Percentiles rank a stretch among this genome's conserved stretches.
Conservation (phyloP, 2,329 filamentous ascomycete species). For the Fusarium irregulare region DNA sequence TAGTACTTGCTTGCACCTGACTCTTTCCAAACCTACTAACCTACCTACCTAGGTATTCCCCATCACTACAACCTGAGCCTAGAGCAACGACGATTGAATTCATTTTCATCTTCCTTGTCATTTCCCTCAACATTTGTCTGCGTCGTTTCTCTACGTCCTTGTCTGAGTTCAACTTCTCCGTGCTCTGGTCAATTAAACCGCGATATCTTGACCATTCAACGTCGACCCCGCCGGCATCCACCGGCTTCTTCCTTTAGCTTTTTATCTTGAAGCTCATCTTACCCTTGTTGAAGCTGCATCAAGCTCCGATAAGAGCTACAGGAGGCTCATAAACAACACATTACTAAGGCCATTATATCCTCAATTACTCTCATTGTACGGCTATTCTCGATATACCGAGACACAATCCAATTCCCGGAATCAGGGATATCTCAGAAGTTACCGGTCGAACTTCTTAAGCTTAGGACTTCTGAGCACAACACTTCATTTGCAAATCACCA, state of each 20-base stretch:
- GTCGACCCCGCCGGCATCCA: conserved; percentile 28
- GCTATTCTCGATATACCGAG: background rate
- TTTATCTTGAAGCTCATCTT: conserved; percentile 9
- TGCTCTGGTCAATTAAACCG: conserved; percentile 12
- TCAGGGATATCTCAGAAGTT: background rate
- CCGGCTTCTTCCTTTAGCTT: conserved; percentile 21
- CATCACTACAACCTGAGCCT: conserved; percentile 17
- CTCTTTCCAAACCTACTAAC: conserved; percentile 5
- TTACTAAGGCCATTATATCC: background rate
- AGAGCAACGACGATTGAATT: conserved; percentile 14
- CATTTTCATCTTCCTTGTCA: background rate
- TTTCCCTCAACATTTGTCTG: background rate
- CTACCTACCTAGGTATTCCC: background rate
- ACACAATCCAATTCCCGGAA: background rate
- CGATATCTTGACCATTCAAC: conserved; percentile 1
- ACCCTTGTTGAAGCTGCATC: conserved; percentile 14
- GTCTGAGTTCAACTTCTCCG: background rate
- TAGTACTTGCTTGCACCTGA: conserved; percentile 22
- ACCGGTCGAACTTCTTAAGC: conserved; percentile 2
- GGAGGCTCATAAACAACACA: background rate
- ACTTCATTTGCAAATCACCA: background rate
- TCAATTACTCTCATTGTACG: background rate
- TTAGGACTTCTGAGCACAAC: background rate
- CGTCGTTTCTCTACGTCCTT: background rate
- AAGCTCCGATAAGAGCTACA: conserved; percentile 1